Evolutionary conservation across 768 basidiomycete genomes (phyloP), one percentile per base, ranked within the genome.

Genomic region (Fistulinella prunicolor): DNA sequence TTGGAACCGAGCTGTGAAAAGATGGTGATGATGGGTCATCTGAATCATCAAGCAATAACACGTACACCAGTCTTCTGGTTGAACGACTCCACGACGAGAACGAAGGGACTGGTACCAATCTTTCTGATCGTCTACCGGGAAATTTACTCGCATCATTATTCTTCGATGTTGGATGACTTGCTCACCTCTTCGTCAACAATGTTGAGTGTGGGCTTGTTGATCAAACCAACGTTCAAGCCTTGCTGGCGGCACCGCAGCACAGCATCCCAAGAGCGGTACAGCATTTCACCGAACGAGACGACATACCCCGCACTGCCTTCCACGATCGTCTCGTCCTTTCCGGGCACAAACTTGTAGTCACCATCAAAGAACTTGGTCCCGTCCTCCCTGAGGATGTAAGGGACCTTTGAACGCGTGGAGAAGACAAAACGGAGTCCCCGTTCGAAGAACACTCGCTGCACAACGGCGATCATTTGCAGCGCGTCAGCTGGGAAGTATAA

Each of bases 401-500:
- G 91, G 4, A 93, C 87, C 68, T 94, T 94, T 26, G 91, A 81
- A 35, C 91, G 86, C 5, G 91, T 93, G 6, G 89, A 92, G 71
- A 93, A 93, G 58, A 94, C 71, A 67, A 93, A 93, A 49, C 91
- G 85, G 12, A 93, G 36, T 19, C 91, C 90, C 35, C 79, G 79
- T 50, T 90, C 78, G 68, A 91, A 92, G 75, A 94, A 91, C 23
- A 92, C 86, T 17, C 76, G 75, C 55, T 85, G 69, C 58, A 94
- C 74, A 60, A 91, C 69, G 26, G 86, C 86, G 39, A 77, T 63
- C 89, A 93, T 93, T 65, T 93, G 89, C 32, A 79, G 66, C 4
- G 85, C 70, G 59, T 94, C 90, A 4, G 89, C 91, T 19, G 91
- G 89, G 84, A 93, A 93, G 72, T 93, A 94, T 24, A 94, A 73